Base-by-base conservation (phyloP, 1,284 basidiomycete genomes). In the Malassezia slooffiae region DNA sequence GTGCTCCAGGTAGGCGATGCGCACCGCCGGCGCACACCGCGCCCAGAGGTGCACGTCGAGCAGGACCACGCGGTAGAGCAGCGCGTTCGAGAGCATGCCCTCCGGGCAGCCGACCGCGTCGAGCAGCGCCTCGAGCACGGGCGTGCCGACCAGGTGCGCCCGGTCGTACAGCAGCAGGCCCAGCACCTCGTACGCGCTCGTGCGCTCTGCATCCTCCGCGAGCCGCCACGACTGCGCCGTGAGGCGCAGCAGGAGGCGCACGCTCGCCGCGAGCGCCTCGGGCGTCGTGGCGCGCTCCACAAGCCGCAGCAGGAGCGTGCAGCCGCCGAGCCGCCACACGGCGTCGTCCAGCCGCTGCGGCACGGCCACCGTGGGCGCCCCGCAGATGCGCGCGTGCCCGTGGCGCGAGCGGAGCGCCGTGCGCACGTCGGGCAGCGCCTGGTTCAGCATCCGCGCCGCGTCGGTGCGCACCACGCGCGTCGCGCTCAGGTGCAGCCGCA, bases 41-140 rank as follows among this genome's bases (percentile, higher is more conserved):
- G 84, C 78, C 90, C 90, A 96, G 5, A 95, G 77, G 47, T 87
- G 81, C 56, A 93, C 85, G 62, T 93, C 86, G 3, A 95, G 77
- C 0, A 85, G 83, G 32, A 95, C 76, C 1, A 82, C 77, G 34
- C 79, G 77, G 62, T 91, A 93, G 2, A 85, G 85, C 1, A 83
- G 75, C 2, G 80, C 75, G 56, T 93, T 93, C 38, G 80, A 77
- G 21, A 95, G 76, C n/a, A n/a, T 22, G 0, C 81, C 83, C 58
- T 82, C 83, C 55, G 90, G 72, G n/a, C n/a, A n/a, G 4, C 89
- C 89, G 16, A 89, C 67, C 55, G 89, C 86, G 60, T 82, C 79
- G 55, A 90, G 83, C 3, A 95, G 60, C 0, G 79, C 80, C 58
- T 84, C 80, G 51, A 84, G 83, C 5, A 80, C 76, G 0, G 79